Evolutionary conservation across 176 grass and related monocot genomes (phyloP).

Genomic region (Oryza meyeriana): DNA sequence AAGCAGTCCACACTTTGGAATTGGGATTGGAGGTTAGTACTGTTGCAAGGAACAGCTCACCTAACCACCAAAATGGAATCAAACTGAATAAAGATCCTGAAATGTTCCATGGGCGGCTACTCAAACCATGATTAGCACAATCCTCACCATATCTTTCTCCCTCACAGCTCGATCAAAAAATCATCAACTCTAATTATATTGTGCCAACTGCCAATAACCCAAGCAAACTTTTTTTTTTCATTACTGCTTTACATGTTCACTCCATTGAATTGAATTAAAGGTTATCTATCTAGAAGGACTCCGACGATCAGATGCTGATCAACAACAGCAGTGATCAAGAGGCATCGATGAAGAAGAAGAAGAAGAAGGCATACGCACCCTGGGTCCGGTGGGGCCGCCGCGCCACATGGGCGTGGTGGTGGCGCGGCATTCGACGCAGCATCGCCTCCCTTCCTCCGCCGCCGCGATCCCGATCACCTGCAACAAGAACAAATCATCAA

Average conservation of each 20-base stretch:
- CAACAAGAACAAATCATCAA: background rate
- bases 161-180: background rate
- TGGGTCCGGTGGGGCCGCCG: conserved; percentile 70
- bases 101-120: conserved; percentile 13
- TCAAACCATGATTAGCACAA: conserved; percentile 21
- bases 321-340: background rate
- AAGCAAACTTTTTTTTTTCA: background rate
- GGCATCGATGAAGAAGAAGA: too few relatives aligned
- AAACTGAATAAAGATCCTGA: conserved; percentile 29
- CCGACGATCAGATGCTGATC: background rate
- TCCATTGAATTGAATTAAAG: background rate
- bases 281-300: background rate
- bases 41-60: conserved; percentile 50
- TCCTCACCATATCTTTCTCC: background rate
- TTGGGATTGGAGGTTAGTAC: conserved; percentile 35
- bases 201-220: background rate
- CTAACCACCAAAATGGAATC: conserved; percentile 41
- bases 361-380: conserved; percentile 34
- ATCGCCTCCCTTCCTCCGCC: conserved; percentile 37
- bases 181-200: background rate
- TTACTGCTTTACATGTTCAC: background rate
- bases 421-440: conserved; percentile 77
- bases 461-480: conserved; percentile 33
- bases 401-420: conserved; percentile 84
- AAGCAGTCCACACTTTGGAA: conserved; percentile 21